Base-by-base conservation (phyloP, 202 grass and related monocot species). In the Bolboschoenoplectus hybrid region DNA sequence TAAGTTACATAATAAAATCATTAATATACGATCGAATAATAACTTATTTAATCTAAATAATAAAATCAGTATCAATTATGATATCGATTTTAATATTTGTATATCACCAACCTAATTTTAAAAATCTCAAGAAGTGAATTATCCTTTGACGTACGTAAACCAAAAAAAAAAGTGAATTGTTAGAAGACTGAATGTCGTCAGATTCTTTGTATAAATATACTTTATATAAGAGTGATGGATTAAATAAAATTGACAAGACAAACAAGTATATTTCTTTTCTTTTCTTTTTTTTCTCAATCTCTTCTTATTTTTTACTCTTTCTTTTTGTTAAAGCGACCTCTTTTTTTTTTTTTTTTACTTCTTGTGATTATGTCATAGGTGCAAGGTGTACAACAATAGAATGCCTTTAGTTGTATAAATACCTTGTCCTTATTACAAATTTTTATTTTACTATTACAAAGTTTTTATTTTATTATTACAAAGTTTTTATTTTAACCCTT, bases 251-350 rank as follows among this genome's bases (percentile, higher is more conserved):
- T 55, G 73, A 76, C 47, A 76, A 55, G 9, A 76, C 49, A 55
- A 75, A 76, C 74, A 57, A 78, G 51, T 78, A 38, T 34, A 78
- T 8, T 39, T 57, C 74, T 57, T 78, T 78, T 78, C 50, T 56
- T 56, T 78, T 56, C 32, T 50, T 55, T 11, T 52, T 53, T 50
- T 55, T 69, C 36, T n/a, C 44, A 13, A 44, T n/a, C 9, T 76
- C 26, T 52, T 78, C 19, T 56, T n/a, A 3, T 38, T 56, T 73
- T 57, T 8, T 26, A 41, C 51, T 17, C 57, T 39, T 78, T 78
- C 74, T 78, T 78, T 78, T 78, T 14, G 74, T 40, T 40, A 78
- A 56, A 78, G 74, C 46, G 19, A n/a, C 74, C 5, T 78, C 57
- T 57, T 17, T 53, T 13, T 35, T 12, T 34, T 34, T 14, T 36